A percentile compares a stretch with the other conserved stretches of the same genome.
Conservation (phyloP, 495 filamentous ascomycete genomes). For the Rostrohypoxylon terebratum region DNA sequence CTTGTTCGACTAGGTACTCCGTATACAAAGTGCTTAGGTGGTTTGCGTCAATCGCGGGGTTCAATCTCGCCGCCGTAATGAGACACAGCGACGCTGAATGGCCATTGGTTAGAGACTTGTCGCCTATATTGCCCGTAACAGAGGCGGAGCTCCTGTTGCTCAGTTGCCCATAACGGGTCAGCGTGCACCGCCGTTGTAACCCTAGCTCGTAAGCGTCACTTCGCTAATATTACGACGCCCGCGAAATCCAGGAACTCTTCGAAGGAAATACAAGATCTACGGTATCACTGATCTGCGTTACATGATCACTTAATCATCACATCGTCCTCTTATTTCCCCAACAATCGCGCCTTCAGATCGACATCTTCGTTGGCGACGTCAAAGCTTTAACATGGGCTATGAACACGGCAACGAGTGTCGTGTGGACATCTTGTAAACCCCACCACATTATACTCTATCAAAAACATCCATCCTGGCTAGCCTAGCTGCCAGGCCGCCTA, state of each 20-base stretch:
- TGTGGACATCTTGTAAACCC: not conserved
- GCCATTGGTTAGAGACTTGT: slow-evolving; percentile 2
- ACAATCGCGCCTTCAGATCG: not conserved
- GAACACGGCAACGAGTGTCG: not conserved
- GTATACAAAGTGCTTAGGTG: slow-evolving; percentile 2
- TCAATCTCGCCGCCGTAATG: slow-evolving; percentile 7
- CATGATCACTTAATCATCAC: not conserved
- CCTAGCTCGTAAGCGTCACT: not conserved
- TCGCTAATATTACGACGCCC: not conserved
- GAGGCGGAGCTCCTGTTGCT: not conserved
- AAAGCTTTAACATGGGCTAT: not conserved
- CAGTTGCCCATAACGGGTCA: not conserved
- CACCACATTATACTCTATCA: not conserved
- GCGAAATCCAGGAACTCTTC: not conserved
- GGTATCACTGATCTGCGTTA: slow-evolving; percentile 3
- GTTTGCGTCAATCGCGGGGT: slow-evolving; percentile 13
- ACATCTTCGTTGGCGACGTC: not conserved
- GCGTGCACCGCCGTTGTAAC: slow-evolving; percentile 18
- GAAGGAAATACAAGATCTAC: slow-evolving; percentile 1
- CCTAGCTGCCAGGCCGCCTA: too few species aligned
- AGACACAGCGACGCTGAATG: not conserved
- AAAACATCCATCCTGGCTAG: not conserved
- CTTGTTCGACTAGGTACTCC: not conserved
- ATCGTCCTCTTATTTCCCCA: not conserved
- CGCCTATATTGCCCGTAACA: slow-evolving; percentile 6